Percentiles rank a stretch among this genome's conserved stretches.
Conservation (phyloP, 106 monocot species). For the Amphibolis antarctica region DNA sequence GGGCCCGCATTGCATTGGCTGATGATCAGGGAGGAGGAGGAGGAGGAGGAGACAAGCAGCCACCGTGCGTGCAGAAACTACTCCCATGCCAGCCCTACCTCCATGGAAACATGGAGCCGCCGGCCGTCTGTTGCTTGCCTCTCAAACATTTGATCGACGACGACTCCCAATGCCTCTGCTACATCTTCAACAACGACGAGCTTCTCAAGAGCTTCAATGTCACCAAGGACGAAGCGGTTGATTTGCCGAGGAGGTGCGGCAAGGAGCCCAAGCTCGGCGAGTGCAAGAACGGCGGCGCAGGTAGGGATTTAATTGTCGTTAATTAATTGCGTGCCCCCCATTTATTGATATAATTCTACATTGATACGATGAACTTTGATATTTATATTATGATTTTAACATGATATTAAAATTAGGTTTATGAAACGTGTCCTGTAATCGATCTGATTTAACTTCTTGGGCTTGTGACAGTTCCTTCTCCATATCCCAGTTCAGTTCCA, state of each 20-base stretch:
- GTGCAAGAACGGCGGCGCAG: slow-evolving; percentile 7
- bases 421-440: no score
- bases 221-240: slow-evolving; percentile 10
- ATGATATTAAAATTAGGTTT: no score
- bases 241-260: slow-evolving; percentile 2
- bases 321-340: no score
- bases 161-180: slow-evolving; percentile 10
- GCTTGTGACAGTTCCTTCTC: no score
- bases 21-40: no score
- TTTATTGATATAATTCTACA: no score
- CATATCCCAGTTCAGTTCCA: no score
- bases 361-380: no score
- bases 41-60: background rate
- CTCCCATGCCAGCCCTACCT: slow-evolving; percentile 13
- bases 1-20: background rate
- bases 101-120: background rate
- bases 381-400: no score
- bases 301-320: no score
- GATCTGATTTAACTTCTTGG: no score
- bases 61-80: slow-evolving; percentile 5
- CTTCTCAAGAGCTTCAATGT: slow-evolving; percentile 14
- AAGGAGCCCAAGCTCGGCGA: background rate
- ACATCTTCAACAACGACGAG: slow-evolving; percentile 2
- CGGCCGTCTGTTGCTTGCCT: slow-evolving; percentile 4
- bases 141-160: background rate